Evolutionary conservation across 1,284 basidiomycete genomes (phyloP).

Genomic region (Ustilago trichophora): DNA sequence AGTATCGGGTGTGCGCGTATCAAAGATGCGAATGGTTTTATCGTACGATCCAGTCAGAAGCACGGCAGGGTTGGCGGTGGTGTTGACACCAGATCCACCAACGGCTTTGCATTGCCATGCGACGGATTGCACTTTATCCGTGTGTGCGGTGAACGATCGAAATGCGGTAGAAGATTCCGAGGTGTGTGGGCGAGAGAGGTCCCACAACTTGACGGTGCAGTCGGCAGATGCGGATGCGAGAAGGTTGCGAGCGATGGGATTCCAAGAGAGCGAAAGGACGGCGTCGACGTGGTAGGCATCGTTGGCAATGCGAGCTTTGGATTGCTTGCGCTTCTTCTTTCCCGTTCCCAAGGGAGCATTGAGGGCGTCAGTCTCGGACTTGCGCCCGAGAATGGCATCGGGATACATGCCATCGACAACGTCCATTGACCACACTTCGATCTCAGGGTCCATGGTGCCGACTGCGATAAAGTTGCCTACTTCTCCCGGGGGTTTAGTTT

Average conservation of each 20-base stretch:
- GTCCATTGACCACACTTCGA: constrained; percentile 98
- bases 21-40: constrained; percentile 89
- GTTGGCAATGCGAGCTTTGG: constrained; percentile 76
- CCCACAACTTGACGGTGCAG: constrained; percentile 96
- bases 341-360: constrained; percentile 60
- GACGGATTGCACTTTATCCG: constrained; percentile 96
- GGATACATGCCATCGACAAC: constrained; percentile 94
- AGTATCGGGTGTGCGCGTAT: constrained; percentile 80
- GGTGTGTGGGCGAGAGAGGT: constrained; percentile 76
- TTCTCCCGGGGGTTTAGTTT: too few species aligned
- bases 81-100: constrained; percentile 45
- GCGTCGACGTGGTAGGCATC: constrained; percentile 88
- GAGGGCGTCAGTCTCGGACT: constrained; percentile 67
- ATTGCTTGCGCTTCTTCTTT: constrained; percentile 79
- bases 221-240: constrained; percentile 93
- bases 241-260: constrained; percentile 84
- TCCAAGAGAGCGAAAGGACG: constrained; percentile 91
- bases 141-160: constrained; percentile 83
- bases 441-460: constrained; percentile 95
- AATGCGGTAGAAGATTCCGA: constrained; percentile 73
- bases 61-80: constrained; percentile 76
- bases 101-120: constrained; percentile 79
- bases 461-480: constrained; percentile 94
- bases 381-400: constrained; percentile 86
- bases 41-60: constrained; percentile 93